Conservation (phyloP, 495 filamentous ascomycete species). For the Halenospora varia region DNA sequence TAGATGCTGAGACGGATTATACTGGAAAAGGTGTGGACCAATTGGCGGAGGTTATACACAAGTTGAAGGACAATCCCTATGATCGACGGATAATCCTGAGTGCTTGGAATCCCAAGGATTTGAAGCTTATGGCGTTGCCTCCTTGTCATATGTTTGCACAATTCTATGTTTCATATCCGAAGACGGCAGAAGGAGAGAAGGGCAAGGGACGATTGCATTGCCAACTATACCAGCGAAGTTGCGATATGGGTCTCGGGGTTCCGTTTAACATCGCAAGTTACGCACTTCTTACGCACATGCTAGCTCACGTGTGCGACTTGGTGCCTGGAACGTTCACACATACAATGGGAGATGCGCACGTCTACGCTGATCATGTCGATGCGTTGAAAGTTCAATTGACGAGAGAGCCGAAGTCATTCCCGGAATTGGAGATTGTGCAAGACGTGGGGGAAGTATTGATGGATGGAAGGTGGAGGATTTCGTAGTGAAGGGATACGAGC, state of each 20-base stretch:
- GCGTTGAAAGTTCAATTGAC: slow-evolving; percentile 75
- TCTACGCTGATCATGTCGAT: slow-evolving; percentile 90
- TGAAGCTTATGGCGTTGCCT: slow-evolving; percentile 87
- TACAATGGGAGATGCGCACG: slow-evolving; percentile 96
- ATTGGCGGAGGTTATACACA: slow-evolving; percentile 78
- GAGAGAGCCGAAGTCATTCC: slow-evolving; percentile 78
- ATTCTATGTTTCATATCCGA: slow-evolving; percentile 88
- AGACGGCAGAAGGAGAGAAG: slow-evolving; percentile 15
- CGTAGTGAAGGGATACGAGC: slow-evolving; percentile 80
- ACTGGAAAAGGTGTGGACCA: slow-evolving; percentile 88
- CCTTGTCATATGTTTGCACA: slow-evolving; percentile 99
- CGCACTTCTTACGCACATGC: slow-evolving; percentile 88
- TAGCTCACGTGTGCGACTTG: slow-evolving; percentile 80
- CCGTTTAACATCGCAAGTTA: slow-evolving; percentile 97
- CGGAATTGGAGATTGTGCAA: slow-evolving; percentile 64
- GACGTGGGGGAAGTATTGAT: slow-evolving; percentile 63
- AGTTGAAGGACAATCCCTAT: slow-evolving; percentile 75
- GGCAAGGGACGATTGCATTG: slow-evolving; percentile 22
- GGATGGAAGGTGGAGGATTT: slow-evolving; percentile 65
- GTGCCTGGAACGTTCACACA: slow-evolving; percentile 82
- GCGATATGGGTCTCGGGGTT: slow-evolving; percentile 97
- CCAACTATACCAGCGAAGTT: slow-evolving; percentile 73
- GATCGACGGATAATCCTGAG: slow-evolving; percentile 85
- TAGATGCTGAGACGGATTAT: slow-evolving; percentile 77
- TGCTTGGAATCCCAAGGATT: slow-evolving; percentile 89